Evolutionary conservation across 2,329 filamentous ascomycete genomes (phyloP).

Genomic region (Ceratocystis diversiconidia): DNA sequence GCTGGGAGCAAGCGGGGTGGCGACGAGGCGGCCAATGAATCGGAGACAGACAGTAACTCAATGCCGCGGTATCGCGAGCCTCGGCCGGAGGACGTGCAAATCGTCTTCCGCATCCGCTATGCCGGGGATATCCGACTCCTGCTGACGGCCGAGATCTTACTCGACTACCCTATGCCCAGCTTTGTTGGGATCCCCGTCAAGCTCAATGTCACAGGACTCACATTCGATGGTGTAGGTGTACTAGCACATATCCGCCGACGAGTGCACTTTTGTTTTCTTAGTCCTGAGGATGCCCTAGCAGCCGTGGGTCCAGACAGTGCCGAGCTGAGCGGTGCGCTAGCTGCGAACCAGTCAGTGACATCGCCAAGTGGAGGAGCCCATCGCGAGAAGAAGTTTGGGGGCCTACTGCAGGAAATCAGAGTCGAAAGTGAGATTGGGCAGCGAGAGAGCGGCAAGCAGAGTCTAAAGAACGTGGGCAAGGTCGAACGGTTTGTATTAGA

Average conservation of each 20-base stretch:
- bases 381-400: constrained; percentile 39
- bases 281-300: constrained; percentile 75
- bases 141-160: constrained; percentile 82
- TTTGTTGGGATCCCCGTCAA: constrained; percentile 93
- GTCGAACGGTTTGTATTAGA: constrained; percentile 95
- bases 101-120: constrained; percentile 83
- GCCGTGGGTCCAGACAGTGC: constrained; percentile 41
- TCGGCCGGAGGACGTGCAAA: constrained; percentile 74
- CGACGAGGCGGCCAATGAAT: constrained; percentile 20
- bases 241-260: constrained; percentile 79
- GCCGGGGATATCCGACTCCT: constrained; percentile 75
- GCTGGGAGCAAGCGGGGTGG: constrained; percentile 20
- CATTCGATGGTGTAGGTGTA: constrained; percentile 89
- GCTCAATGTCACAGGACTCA: constrained; percentile 85
- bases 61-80: constrained; percentile 50
- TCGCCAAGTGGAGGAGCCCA: constrained; percentile 11
- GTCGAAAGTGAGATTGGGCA: constrained; percentile 97
- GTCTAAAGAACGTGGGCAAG: constrained; percentile 95
- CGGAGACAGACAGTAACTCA: constrained; percentile 17
- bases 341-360: not conserved
- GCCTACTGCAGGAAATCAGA: constrained; percentile 77
- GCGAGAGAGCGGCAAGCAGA: constrained; percentile 80
- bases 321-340: constrained; percentile 22
- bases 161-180: constrained; percentile 97
- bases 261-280: constrained; percentile 88